Conservation (phyloP, 1,139 yeast species). For the Lizanozyma gosingica region DNA sequence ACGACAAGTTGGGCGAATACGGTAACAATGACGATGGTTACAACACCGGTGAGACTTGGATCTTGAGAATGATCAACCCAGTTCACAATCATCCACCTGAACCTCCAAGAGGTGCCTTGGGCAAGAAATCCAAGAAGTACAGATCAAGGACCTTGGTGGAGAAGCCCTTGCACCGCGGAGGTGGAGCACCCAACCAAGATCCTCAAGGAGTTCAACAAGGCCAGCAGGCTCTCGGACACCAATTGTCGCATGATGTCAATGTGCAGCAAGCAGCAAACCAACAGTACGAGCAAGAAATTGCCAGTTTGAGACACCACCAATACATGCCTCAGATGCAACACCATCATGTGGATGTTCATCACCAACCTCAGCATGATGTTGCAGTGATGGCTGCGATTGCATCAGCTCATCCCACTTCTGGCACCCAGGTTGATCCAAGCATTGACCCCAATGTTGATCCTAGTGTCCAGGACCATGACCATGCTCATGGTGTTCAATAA, state of each 20-base stretch:
- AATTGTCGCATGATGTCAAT: conserved; percentile 11
- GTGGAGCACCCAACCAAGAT: conserved; percentile 9
- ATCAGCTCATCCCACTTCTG: conserved; percentile 19
- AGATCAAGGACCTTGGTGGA: conserved; percentile 36
- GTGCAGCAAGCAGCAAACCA: conserved; percentile 5
- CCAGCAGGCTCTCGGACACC: conserved; percentile 5
- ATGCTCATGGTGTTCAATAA: conserved; percentile 17
- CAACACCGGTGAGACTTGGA: conserved; percentile 31
- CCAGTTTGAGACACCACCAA: neutral
- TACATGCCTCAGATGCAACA: conserved; percentile 8
- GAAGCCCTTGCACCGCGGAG: conserved; percentile 33
- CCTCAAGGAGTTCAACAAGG: neutral
- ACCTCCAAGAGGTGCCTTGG: conserved; percentile 20
- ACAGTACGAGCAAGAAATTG: conserved; percentile 6
- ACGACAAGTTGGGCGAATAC: conserved; percentile 13
- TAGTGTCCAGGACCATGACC: conserved; percentile 37
- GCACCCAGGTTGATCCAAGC: conserved; percentile 30
- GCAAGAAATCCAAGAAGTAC: conserved; percentile 23
- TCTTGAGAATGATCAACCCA: conserved; percentile 41
- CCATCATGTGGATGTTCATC: conserved; percentile 8
- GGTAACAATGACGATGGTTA: conserved; percentile 10
- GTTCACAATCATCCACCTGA: conserved; percentile 41
- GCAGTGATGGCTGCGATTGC: conserved; percentile 42
- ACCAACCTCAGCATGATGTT: conserved; percentile 23
- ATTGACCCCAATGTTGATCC: conserved; percentile 41